Conservation (phyloP, 306 rosid species). For the Cucumis cinereus region DNA sequence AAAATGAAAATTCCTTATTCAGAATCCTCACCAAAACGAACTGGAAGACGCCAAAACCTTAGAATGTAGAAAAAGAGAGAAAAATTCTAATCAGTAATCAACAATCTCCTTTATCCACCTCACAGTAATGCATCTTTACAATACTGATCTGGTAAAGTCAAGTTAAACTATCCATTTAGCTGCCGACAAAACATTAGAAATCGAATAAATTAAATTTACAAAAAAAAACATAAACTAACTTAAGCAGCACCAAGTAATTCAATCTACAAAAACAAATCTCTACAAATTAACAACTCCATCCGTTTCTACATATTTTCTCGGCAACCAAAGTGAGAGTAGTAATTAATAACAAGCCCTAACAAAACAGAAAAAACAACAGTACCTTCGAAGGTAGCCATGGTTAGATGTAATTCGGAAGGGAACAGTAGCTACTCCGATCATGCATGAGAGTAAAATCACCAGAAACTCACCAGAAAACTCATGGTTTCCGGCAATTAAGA, state of each 20-base stretch:
- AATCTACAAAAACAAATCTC: background rate
- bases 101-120: slow-evolving; percentile 20
- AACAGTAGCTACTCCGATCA: slow-evolving; percentile 14
- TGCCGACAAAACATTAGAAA: slow-evolving; percentile 31
- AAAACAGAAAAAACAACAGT: background rate
- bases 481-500: slow-evolving; percentile 23
- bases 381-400: slow-evolving; percentile 39
- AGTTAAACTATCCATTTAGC: slow-evolving; percentile 28
- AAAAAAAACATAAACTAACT: background rate
- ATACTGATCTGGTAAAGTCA: slow-evolving; percentile 13
- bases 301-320: slow-evolving; percentile 24
- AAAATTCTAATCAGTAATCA: slow-evolving; percentile 38
- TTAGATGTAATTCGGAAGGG: slow-evolving; percentile 6
- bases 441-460: slow-evolving; percentile 19
- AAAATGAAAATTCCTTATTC: slow-evolving; percentile 54
- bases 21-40: slow-evolving; percentile 94
- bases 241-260: slow-evolving; percentile 10
- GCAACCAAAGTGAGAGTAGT: slow-evolving; percentile 36
- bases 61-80: slow-evolving; percentile 15
- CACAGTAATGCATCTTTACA: slow-evolving; percentile 15
- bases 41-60: slow-evolving; percentile 74
- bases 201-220: background rate
- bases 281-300: background rate
- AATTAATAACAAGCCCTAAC: background rate
- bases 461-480: slow-evolving; percentile 20